Evolutionary conservation across 176 grass and related monocot species (phyloP), one percentile per base, ranked within the genome.

Genomic region (Dendrocalamus sinicus): DNA sequence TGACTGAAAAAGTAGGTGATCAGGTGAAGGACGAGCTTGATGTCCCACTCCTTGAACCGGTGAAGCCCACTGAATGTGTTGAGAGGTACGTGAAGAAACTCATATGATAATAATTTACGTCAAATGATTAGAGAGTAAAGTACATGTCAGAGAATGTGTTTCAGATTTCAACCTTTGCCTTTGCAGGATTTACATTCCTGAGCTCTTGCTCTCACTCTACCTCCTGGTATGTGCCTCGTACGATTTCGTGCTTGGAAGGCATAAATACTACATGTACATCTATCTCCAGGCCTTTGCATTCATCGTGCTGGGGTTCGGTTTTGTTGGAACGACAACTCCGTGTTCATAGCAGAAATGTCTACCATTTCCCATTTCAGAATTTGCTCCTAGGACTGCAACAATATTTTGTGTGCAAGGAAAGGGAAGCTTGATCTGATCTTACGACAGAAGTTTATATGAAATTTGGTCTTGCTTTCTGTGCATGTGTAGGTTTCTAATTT

Each of bases 201-300:
- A 98, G 84, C 91, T 95, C 74, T 72, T 87, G 47, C 84, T 98
- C 78, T 83, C 93, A 16, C 39, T 94, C 68, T 91, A 79, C 86
- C 90, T 98, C 45, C 64, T 95, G 54, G 64, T 90, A 77, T 98
- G 96, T 30, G 96, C 93, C 45, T 92, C 93, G 1, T 98, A 94
- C 19, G 92, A 98, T 79, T 75, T 86, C 7, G 72, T 88, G 19
- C 86, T 92, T 65, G 96, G 93, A 50, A 91, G 47, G 76, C 85
- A 75, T 50, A 86, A 82, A 20, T 94, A 90, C 84, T 98, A 92
- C 39, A 20, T 94, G 39, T 93, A 95, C 76, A 82, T 95, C 83
- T 98, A 94, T 70, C 92, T 98, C 79, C 96, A 98, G 77, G 93
- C 93, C 59, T 83, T 84, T 53, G 93, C 96, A 32, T 95, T 91